A percentile compares a stretch with the other conserved stretches of the same genome.
Conservation (phyloP, 2,329 filamentous ascomycete genomes). For the Paraphaeosphaeria minitans region DNA sequence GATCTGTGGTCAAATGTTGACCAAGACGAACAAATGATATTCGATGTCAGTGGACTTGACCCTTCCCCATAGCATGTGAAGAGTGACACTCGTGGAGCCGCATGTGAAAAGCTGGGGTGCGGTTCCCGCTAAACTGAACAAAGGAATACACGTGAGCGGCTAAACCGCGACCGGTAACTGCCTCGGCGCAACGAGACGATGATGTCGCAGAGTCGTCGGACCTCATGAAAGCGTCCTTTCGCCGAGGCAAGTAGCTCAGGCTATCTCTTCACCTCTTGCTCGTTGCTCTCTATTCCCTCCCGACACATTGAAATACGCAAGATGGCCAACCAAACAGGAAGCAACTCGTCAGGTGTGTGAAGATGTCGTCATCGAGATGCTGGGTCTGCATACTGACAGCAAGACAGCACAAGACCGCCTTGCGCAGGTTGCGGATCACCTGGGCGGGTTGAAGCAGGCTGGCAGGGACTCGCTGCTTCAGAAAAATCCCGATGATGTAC, state of each 20-base stretch:
- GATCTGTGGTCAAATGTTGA: neutral
- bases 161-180: constrained; percentile 18
- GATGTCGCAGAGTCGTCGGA: constrained; percentile 10
- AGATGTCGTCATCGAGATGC: neutral
- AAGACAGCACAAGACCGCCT: constrained; percentile 62
- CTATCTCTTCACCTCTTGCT: neutral
- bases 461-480: constrained; percentile 53
- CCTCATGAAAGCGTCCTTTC: constrained; percentile 15
- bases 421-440: constrained; percentile 62
- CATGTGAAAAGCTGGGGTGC: constrained; percentile 31
- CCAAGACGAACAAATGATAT: neutral
- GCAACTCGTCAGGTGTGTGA: constrained; percentile 29
- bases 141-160: neutral
- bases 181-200: constrained; percentile 21
- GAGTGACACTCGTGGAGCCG: neutral
- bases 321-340: constrained; percentile 47
- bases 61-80: constrained; percentile 19
- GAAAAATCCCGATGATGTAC: constrained; percentile 64
- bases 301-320: constrained; percentile 16
- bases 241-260: neutral
- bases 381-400: constrained; percentile 18
- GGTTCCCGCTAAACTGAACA: neutral
- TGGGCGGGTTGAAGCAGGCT: constrained; percentile 45
- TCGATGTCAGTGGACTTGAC: neutral
- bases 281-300: constrained; percentile 11